A percentile compares a stretch with the other conserved stretches of the same genome.
These are phyloP conservation scores for Galeopsis tetrahit DNA, from an alignment of 257 asterid genomes.

Conservation along the genomic window DNA sequence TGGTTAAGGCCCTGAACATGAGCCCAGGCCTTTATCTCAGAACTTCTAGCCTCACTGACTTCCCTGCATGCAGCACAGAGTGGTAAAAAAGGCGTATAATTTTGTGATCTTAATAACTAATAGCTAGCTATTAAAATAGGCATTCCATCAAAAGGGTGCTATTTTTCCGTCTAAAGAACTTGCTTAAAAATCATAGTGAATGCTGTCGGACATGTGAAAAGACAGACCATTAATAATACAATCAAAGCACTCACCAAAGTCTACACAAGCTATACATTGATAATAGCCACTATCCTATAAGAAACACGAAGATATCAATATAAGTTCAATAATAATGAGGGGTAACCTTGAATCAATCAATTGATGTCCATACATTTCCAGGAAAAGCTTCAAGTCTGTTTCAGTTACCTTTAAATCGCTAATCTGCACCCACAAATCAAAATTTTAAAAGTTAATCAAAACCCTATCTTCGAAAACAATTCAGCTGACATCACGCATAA, in stretches of 20 bases:
- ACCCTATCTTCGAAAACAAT: not conserved
- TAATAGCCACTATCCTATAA: constrained; percentile 14
- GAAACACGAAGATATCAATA: constrained; percentile 16
- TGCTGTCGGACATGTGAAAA: not conserved
- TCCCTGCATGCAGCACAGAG: constrained; percentile 61
- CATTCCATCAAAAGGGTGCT: constrained; percentile 18
- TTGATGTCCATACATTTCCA: constrained; percentile 73
- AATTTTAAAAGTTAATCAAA: constrained; percentile 29
- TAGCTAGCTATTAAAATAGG: constrained; percentile 9
- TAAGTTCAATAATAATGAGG: constrained; percentile 13
- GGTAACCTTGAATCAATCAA: constrained; percentile 76
- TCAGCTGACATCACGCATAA: not conserved
- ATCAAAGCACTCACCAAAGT: not conserved
- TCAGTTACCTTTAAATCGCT: constrained; percentile 68
- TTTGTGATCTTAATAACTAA: constrained; percentile 17
- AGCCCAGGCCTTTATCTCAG: constrained; percentile 91
- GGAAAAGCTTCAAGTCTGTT: constrained; percentile 67
- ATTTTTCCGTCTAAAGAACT: constrained; percentile 13
- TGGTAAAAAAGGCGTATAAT: constrained; percentile 22
- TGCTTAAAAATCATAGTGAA: constrained; percentile 20
- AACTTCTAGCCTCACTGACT: constrained; percentile 71
- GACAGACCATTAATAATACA: not conserved
- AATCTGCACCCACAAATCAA: constrained; percentile 59
- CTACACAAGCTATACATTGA: constrained; percentile 13
- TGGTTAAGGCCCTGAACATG: constrained; percentile 74